phyloP scores from a whole-genome alignment of 441 rosid species.

The Lepidium campestre region DNA sequence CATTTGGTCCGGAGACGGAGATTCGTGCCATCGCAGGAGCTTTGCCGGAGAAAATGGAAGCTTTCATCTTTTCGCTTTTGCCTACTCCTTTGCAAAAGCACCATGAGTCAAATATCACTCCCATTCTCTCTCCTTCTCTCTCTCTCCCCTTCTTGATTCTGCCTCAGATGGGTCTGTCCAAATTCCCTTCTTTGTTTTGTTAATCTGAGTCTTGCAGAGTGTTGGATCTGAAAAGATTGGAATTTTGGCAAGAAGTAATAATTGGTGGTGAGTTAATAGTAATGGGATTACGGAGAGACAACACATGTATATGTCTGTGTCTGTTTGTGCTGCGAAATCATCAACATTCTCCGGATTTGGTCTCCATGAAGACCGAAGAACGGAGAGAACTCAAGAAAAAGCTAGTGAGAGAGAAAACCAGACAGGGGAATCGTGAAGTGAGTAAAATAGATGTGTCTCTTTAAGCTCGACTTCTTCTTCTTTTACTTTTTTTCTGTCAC shows the following conservation, averaged over 20 bases:
- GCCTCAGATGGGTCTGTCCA: slow-evolving; percentile 11
- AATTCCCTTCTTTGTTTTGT: neutral
- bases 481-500: neutral
- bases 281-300: slow-evolving; percentile 24
- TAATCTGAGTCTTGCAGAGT: neutral
- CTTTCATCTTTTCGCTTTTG: slow-evolving; percentile 82
- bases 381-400: neutral
- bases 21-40: slow-evolving; percentile 63
- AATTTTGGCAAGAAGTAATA: slow-evolving; percentile 16
- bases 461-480: slow-evolving; percentile 18
- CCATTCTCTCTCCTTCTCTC: slow-evolving; percentile 36
- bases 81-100: slow-evolving; percentile 93
- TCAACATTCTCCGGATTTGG: slow-evolving; percentile 17
- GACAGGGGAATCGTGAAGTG: slow-evolving; percentile 28
- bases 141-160: neutral
- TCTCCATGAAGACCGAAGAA: slow-evolving; percentile 19
- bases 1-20: slow-evolving; percentile 39
- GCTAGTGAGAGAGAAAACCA: slow-evolving; percentile 10
- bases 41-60: slow-evolving; percentile 68
- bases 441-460: slow-evolving; percentile 24
- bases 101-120: slow-evolving; percentile 70
- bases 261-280: slow-evolving; percentile 6
- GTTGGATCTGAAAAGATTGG: slow-evolving; percentile 25
- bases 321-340: slow-evolving; percentile 17
- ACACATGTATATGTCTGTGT: slow-evolving; percentile 28